phyloP scores from a whole-genome alignment of 768 basidiomycete species.

The Pleurotus cornucopiae region DNA sequence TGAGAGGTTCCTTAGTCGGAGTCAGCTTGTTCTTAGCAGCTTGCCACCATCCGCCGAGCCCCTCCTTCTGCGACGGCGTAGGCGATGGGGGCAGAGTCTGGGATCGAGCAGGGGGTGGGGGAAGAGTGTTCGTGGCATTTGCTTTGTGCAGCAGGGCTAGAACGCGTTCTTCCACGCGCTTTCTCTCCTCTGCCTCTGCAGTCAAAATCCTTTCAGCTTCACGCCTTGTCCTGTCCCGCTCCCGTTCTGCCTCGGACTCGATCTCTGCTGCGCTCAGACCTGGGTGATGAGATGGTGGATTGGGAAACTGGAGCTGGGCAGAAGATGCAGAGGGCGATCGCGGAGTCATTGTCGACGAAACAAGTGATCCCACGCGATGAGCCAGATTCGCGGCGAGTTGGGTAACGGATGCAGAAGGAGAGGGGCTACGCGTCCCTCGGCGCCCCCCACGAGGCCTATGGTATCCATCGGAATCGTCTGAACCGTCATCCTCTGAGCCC shows the following conservation, averaged over 20 bases:
- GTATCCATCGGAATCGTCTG: constrained; percentile 38
- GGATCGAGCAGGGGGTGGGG: constrained; percentile 59
- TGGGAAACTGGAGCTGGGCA: constrained; percentile 8
- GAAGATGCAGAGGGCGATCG: constrained; percentile 25
- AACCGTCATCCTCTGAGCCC: constrained; percentile 12
- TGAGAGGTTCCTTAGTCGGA: constrained; percentile 74
- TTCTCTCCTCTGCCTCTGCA: constrained; percentile 65
- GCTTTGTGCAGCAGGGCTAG: constrained; percentile 65
- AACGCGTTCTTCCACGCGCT: constrained; percentile 68
- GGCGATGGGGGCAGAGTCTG: constrained; percentile 63
- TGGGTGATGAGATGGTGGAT: constrained; percentile 36
- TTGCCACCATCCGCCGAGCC: constrained; percentile 60
- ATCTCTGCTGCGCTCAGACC: constrained; percentile 57
- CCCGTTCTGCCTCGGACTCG: constrained; percentile 75
- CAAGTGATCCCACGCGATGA: constrained; percentile 66
- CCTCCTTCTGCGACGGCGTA: constrained; percentile 60
- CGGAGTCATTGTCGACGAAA: constrained; percentile 45
- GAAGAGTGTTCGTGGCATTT: constrained; percentile 28
- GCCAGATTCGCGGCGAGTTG: constrained; percentile 73
- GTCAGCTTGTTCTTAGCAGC: constrained; percentile 72
- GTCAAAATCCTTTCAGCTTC: constrained; percentile 79
- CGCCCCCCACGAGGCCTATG: constrained; percentile 34
- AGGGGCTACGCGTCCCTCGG: constrained; percentile 34
- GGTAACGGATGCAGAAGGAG: constrained; percentile 68
- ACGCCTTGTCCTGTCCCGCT: constrained; percentile 68